Percentiles rank a stretch among this genome's conserved stretches.
These are phyloP conservation scores for Mucor plumbeus DNA, from an alignment of 371 early-diverging fungal genomes.

Conservation along the genomic window DNA sequence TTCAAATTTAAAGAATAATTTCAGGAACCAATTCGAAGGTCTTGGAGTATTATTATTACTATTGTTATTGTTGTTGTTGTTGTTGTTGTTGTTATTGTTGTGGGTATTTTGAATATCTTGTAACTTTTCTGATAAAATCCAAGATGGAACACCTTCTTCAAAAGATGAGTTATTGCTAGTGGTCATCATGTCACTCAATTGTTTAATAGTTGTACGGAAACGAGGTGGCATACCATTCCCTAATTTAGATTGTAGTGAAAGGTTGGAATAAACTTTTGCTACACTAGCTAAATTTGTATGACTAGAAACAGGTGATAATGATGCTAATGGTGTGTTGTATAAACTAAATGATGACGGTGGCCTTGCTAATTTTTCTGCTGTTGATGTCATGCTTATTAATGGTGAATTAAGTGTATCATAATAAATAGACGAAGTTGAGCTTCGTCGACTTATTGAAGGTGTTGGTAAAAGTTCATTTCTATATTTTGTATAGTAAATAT, in stretches of 20 bases:
- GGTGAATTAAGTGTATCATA: constrained; percentile 27
- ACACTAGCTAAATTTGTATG: constrained; percentile 32
- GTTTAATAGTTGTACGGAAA: constrained; percentile 26
- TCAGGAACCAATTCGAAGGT: constrained; percentile 6
- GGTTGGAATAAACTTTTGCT: constrained; percentile 27
- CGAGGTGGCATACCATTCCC: constrained; percentile 25
- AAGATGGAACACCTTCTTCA: constrained; percentile 11
- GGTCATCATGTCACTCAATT: constrained; percentile 22
- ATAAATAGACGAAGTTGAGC: constrained; percentile 36
- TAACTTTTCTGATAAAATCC: constrained; percentile 25
- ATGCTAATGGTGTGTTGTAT: constrained; percentile 35
- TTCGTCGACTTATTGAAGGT: constrained; percentile 31
- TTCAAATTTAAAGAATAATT: constrained; percentile 12
- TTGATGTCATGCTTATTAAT: constrained; percentile 9
- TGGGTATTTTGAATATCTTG: constrained; percentile 10
- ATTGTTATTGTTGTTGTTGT: background rate
- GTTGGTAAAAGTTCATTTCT: background rate
- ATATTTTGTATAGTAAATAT: constrained; percentile 23
- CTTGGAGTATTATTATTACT: background rate
- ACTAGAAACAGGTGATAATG: constrained; percentile 37
- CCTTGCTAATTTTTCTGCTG: constrained; percentile 17
- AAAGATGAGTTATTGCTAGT: background rate
- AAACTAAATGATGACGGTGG: constrained; percentile 23
- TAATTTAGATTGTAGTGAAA: constrained; percentile 26
- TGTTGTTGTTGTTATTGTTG: background rate